These are phyloP conservation scores for Phytophthora idaei DNA, from an alignment of 352 stramenopile genomes.

Conservation along the genomic window DNA sequence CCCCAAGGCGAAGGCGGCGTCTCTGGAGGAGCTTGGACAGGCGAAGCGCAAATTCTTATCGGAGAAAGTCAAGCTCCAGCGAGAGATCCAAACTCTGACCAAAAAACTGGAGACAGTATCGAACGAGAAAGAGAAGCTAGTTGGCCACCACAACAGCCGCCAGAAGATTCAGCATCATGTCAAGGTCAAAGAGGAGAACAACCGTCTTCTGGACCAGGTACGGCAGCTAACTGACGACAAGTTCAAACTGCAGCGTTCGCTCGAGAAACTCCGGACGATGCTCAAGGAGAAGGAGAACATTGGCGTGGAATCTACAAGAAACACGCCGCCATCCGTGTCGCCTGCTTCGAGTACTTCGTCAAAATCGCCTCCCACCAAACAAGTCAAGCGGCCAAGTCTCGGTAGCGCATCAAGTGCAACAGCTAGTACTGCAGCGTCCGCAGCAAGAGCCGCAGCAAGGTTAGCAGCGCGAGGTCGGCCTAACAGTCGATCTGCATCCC, in stretches of 20 bases:
- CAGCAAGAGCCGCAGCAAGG: conserved; percentile 30
- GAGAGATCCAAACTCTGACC: conserved; percentile 36
- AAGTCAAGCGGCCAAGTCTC: conserved; percentile 23
- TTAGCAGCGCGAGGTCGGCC: conserved; percentile 24
- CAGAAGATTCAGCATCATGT: conserved; percentile 87
- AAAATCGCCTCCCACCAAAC: conserved; percentile 14
- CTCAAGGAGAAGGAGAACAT: conserved; percentile 83
- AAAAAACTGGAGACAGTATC: conserved; percentile 53
- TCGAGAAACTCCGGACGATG: conserved; percentile 53
- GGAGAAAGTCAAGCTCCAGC: conserved; percentile 65
- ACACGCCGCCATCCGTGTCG: conserved; percentile 30
- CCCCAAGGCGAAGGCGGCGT: conserved; percentile 34
- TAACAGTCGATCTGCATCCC: conserved; percentile 37
- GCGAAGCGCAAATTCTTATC: conserved; percentile 49
- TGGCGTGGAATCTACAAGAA: conserved; percentile 31
- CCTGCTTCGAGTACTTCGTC: conserved; percentile 28
- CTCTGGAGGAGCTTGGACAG: conserved; percentile 34
- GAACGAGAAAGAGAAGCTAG: conserved; percentile 76
- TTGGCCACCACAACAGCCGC: conserved; percentile 77
- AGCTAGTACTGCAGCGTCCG: conserved; percentile 22
- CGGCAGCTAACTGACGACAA: conserved; percentile 70
- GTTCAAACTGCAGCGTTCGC: conserved; percentile 50
- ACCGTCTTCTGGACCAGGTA: conserved; percentile 73
- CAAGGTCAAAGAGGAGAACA: conserved; percentile 86
- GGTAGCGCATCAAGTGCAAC: conserved; percentile 28